These are phyloP conservation scores for Colletotrichum phormii DNA, from an alignment of 2,329 filamentous ascomycete species.

Conservation along the genomic window DNA sequence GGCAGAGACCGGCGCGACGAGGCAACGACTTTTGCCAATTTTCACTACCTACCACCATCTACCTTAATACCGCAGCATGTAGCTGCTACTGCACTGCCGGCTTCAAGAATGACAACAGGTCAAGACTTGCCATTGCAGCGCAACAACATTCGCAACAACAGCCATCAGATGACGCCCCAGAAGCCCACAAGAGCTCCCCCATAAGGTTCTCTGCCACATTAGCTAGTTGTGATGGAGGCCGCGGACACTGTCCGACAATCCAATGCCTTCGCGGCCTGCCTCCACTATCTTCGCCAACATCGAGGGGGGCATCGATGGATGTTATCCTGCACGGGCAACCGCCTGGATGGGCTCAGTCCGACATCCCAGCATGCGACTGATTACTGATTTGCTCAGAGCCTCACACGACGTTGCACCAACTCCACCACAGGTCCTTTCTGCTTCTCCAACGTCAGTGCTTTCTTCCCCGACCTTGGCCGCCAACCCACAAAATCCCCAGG, in stretches of 20 bases:
- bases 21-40: background rate
- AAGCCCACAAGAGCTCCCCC: background rate
- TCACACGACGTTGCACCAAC: background rate
- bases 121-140: background rate
- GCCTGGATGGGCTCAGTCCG: background rate
- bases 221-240: background rate
- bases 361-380: slow-evolving; percentile 7
- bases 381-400: slow-evolving; percentile 11
- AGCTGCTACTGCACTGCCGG: background rate
- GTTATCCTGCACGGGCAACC: background rate
- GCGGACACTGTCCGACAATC: slow-evolving; percentile 3
- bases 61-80: no score
- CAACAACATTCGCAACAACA: background rate
- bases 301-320: background rate
- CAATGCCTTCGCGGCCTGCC: background rate
- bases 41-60: background rate
- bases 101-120: background rate
- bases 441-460: background rate
- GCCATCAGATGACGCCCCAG: background rate
- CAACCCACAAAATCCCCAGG: slow-evolving; percentile 29
- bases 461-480: slow-evolving; percentile 26
- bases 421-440: slow-evolving; percentile 10
- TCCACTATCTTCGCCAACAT: background rate
- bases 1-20: background rate
- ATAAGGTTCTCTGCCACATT: background rate